Evolutionary conservation across 345 rosid species (phyloP).

Genomic region (Ricinus communis): DNA sequence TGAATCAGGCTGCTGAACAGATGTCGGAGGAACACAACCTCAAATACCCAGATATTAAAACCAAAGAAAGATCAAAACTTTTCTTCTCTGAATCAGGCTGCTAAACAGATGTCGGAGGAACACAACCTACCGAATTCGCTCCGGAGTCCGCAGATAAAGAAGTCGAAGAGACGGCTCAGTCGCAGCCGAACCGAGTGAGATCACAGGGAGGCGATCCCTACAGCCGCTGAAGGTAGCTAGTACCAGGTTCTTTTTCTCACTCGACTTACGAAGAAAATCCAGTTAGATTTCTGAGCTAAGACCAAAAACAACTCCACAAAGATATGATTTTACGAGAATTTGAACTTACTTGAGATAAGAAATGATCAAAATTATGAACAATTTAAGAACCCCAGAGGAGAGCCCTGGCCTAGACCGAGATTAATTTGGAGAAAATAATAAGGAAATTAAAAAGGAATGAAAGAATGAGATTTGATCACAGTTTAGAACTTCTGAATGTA

Average conservation of each 20-base stretch:
- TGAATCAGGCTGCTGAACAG: too few relatives aligned
- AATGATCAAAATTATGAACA: constrained; percentile 8
- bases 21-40: too few relatives aligned
- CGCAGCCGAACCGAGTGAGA: too few relatives aligned
- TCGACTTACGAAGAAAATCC: constrained; percentile 12
- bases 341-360: constrained; percentile 17
- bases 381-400: neutral
- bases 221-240: too few relatives aligned
- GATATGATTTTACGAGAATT: neutral
- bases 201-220: too few relatives aligned
- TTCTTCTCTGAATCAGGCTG: too few relatives aligned
- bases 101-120: too few relatives aligned
- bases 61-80: neutral
- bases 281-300: constrained; percentile 3
- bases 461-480: neutral
- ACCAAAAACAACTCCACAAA: neutral
- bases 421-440: neutral
- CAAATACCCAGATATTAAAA: neutral
- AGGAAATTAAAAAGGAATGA: neutral
- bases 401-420: neutral
- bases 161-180: too few relatives aligned
- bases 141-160: too few relatives aligned
- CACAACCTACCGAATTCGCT: neutral
- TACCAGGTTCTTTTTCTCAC: too few relatives aligned
- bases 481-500: neutral